Base-by-base conservation (phyloP, 768 basidiomycete genomes). In the Ramaria rubella region DNA sequence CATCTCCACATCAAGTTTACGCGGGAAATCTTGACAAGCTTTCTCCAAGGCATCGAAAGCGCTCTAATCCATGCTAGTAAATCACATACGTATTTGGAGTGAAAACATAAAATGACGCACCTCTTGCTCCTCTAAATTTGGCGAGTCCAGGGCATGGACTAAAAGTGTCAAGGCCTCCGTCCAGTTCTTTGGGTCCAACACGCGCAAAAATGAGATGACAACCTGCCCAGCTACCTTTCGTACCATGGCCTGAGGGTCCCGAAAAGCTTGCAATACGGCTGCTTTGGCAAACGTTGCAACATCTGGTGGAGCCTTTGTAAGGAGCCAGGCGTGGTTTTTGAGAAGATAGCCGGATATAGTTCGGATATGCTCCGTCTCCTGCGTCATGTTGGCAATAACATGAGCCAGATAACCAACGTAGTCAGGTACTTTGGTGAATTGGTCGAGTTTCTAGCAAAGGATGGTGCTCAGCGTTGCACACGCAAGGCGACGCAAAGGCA, bases 361-460 rank as follows among this genome's bases (percentile, higher is more conserved):
- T 52, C 95, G 84, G 69, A 95, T 92, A 49, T 89, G 87, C 68
- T 92, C 93, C 67, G 94, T 87, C 73, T 97, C 93, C 59, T 81
- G 77, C 1, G 85, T 78, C 76, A 90, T 73, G 44, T 79, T 77
- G 57, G 87, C 84, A 61, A 98, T 83, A 74, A 97, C 94, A 69
- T 94, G 90, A 21, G 89, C 89, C 61, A 99, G 85, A 80, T 99
- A 98, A 57, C 87, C 94, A 59, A 93, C 86, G 70, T 96, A 98
- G 70, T 96, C 93, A 45, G 94, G 90, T 61, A 86, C 85, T 65
- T 85, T 84, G 67, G 90, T 86, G 71, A 90, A 93, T 60, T 75
- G 79, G 70, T 89, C 91, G 61, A 94, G 79, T 87, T 90, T 91
- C 90, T 93, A 63, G 5, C 58, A 59, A 62, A 66, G 60, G 58